Percentiles rank a stretch among this genome's conserved stretches.
Conservation (phyloP, 2,329 filamentous ascomycete species). For the Fusarium drepaniforme region DNA sequence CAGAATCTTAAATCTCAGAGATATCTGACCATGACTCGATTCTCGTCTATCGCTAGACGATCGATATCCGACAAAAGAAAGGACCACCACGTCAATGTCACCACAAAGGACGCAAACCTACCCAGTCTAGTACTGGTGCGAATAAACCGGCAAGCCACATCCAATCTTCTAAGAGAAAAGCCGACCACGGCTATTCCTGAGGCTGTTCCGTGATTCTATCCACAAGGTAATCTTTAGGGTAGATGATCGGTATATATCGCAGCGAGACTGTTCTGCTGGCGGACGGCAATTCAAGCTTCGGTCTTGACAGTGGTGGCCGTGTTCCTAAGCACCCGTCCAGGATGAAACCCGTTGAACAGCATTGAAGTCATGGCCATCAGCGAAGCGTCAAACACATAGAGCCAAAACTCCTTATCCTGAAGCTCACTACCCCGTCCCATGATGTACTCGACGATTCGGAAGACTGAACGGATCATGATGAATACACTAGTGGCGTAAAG, state of each 20-base stretch:
- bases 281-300: background rate
- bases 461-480: background rate
- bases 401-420: background rate
- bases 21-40: background rate
- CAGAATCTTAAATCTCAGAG: background rate
- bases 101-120: background rate
- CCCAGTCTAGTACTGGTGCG: background rate
- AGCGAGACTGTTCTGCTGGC: background rate
- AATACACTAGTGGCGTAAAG: background rate
- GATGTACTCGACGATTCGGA: background rate
- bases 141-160: background rate
- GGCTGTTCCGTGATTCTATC: background rate
- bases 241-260: background rate
- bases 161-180: background rate
- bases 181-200: background rate
- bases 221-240: background rate
- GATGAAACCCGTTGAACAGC: background rate
- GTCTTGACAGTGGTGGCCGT: background rate
- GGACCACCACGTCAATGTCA: background rate
- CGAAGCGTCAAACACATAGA: background rate
- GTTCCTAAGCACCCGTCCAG: background rate
- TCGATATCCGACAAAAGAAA: background rate
- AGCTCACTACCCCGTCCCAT: background rate
- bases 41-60: background rate
- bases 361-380: background rate